These are phyloP conservation scores for Oenanthe javanica DNA, from an alignment of 140 eudicot species.

Conservation along the genomic window DNA sequence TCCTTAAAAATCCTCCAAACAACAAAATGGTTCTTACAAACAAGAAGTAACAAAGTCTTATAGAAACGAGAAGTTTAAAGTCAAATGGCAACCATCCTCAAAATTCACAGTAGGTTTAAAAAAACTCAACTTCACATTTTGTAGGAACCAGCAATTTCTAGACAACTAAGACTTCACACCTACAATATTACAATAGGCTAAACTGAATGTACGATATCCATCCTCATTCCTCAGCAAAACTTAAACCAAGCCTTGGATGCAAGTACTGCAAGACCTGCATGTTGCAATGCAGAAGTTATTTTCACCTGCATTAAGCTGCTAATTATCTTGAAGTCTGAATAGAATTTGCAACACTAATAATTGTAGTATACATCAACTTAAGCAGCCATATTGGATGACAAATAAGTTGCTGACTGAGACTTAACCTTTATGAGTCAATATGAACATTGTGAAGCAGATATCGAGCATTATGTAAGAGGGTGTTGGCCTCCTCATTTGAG, in stretches of 20 bases:
- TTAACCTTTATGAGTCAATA: constrained; percentile 44
- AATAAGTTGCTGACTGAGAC: not conserved
- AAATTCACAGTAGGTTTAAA: not conserved
- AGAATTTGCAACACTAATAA: not conserved
- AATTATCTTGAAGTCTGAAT: not conserved
- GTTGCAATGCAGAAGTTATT: not conserved
- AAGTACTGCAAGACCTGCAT: constrained; percentile 7
- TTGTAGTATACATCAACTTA: not conserved
- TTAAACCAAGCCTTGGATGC: not conserved
- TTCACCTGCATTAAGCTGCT: not conserved
- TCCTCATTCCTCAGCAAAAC: not conserved
- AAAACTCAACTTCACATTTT: not conserved
- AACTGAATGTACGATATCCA: too few species aligned
- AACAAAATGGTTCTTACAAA: not conserved
- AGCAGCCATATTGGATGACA: not conserved
- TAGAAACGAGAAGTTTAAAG: not conserved
- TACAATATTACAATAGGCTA: not conserved
- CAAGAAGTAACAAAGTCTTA: not conserved
- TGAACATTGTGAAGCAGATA: constrained; percentile 53
- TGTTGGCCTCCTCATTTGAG: constrained; percentile 62
- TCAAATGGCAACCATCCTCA: not conserved
- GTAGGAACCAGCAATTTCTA: not conserved
- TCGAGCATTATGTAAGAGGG: constrained; percentile 61
- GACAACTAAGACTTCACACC: not conserved
- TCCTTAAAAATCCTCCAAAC: not conserved